phyloP scores from a whole-genome alignment of 495 filamentous ascomycete genomes.

The Penicillium taxi region DNA sequence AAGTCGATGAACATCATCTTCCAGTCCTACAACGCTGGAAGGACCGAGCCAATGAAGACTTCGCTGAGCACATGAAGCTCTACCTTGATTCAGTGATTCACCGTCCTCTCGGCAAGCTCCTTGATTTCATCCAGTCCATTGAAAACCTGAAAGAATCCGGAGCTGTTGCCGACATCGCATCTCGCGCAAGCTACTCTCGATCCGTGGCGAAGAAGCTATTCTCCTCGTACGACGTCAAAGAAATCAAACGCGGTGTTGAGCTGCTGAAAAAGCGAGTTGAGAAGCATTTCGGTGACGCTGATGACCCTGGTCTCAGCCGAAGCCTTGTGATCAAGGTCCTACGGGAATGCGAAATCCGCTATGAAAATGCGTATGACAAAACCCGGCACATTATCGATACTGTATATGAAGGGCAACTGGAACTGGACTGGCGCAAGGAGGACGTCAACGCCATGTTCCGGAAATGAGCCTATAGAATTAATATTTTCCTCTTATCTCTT shows the following conservation, averaged over 20 bases:
- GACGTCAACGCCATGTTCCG: conserved; percentile 49
- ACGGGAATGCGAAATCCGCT: conserved; percentile 72
- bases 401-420: conserved; percentile 58
- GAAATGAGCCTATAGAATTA: conserved; percentile 20
- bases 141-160: conserved; percentile 54
- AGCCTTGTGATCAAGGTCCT: conserved; percentile 69
- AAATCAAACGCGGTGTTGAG: conserved; percentile 77
- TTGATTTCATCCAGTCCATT: conserved; percentile 81
- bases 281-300: conserved; percentile 90
- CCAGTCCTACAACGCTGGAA: conserved; percentile 75
- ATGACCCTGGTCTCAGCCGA: conserved; percentile 60
- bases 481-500: conserved; percentile 11
- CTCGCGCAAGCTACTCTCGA: conserved; percentile 70
- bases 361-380: conserved; percentile 63
- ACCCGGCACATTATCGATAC: conserved; percentile 53
- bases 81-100: conserved; percentile 85
- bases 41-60: conserved; percentile 64
- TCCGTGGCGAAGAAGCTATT: conserved; percentile 77
- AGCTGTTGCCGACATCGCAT: conserved; percentile 49
- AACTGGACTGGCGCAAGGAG: conserved; percentile 54
- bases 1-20: conserved; percentile 68
- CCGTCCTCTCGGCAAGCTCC: conserved; percentile 77
- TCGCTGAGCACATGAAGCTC: conserved; percentile 77
- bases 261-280: conserved; percentile 81
- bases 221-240: conserved; percentile 67